Base-by-base conservation (phyloP, 805 yeast genomes). In the Sugiyamaella smithiae region DNA sequence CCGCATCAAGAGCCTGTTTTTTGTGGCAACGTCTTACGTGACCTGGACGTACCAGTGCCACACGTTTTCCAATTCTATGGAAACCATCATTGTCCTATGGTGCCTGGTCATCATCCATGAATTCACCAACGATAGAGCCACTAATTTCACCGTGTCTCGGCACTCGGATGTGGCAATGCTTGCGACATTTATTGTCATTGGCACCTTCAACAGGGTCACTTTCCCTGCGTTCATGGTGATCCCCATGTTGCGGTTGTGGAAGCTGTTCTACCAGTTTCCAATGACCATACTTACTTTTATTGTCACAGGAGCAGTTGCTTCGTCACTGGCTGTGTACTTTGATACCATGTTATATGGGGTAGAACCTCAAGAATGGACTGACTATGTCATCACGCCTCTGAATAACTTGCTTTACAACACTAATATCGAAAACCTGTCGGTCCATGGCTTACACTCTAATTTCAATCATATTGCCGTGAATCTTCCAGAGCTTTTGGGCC, bases 41-140 rank as follows among this genome's bases (percentile, higher is more conserved):
- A 82, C 95, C 0, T 73, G 88, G 70, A 79, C 83, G 0, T 82
- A 82, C 58, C 98, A 93, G 62, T 73, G 87, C 0, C 97, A 89
- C 62, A 81, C 95, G 0, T 86, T 93, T 58, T 86, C 96, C n/a
- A 93, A 93, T 62, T 78, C 89, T 19, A 60, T 87, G 1, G 99
- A 93, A 46, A 68, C 76, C 0, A 54, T 71, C 11, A 40, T 84
- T 36, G 68, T 85, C 7, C 56, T 83, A 17, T 62, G 77, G 56
- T 62, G 73, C 12, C 59, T 85, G 5, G 76, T 74, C 50, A 63
- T 82, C 25, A 72, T 84, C 33, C 75, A 70, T 44, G 71, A 67
- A 49, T 58, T 67, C 44, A 54, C 58, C 35, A 45, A 47, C 16
- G 43, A 44, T 11, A 37, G 58, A 14, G 44, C 57, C 7, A 51